Percentiles rank a stretch among this genome's conserved stretches.
Conservation (phyloP, 1,284 basidiomycete genomes). For the Boletellus dicymbophilus region DNA sequence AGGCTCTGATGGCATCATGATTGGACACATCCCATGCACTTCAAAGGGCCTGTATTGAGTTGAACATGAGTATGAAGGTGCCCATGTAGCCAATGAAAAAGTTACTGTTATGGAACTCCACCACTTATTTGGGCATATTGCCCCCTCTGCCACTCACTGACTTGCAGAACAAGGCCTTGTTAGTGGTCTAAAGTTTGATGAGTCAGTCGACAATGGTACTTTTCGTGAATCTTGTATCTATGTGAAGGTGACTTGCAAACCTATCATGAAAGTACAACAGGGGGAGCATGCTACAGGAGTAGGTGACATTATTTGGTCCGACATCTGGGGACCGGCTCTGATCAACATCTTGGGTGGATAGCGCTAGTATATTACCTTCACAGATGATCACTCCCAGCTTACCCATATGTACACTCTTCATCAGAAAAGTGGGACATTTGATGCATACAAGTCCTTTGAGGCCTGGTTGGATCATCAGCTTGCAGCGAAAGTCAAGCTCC, state of each 20-base stretch:
- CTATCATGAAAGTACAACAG: slow-evolving; percentile 4
- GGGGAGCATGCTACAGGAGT: no score
- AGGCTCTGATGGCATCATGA: neutral
- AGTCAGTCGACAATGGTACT: neutral
- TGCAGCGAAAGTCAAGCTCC: neutral
- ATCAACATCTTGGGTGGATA: slow-evolving; percentile 19
- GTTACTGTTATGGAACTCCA: no score
- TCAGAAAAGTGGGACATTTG: no score
- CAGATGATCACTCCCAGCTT: no score
- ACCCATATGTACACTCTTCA: no score
- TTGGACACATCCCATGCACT: no score
- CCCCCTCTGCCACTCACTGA: neutral
- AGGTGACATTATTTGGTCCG: slow-evolving; percentile 23
- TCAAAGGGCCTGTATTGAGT: neutral
- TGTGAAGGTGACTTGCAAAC: slow-evolving; percentile 11
- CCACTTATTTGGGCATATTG: slow-evolving; percentile 37
- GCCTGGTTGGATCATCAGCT: slow-evolving; percentile 19
- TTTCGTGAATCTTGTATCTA: slow-evolving; percentile 19
- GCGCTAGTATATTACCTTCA: slow-evolving; percentile 32
- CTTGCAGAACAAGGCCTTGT: no score
- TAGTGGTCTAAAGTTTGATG: no score
- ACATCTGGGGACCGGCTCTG: slow-evolving; percentile 38
- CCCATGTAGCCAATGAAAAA: slow-evolving; percentile 25
- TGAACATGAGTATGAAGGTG: no score
- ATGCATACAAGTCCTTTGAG: slow-evolving; percentile 28